These are phyloP conservation scores for Taphrina deformans DNA, from an alignment of 1,139 yeast genomes.

Conservation along the genomic window DNA sequence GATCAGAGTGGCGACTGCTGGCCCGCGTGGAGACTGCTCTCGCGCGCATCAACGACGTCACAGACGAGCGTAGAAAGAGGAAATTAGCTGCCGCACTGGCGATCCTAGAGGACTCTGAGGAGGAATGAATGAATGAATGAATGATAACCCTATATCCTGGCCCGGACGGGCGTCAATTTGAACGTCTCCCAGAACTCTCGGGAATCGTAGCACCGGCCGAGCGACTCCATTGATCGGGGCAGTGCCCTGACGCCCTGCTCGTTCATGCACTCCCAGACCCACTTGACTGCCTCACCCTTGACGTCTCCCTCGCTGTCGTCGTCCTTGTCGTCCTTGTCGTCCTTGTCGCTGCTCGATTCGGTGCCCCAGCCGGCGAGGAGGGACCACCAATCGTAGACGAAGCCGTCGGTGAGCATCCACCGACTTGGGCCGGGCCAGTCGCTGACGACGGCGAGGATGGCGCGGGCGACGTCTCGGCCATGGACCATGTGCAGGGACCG, in stretches of 20 bases:
- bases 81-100: conserved; percentile 27
- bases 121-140: neutral
- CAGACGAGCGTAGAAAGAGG: neutral
- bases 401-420: conserved; percentile 32
- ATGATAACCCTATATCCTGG: conserved; percentile 3
- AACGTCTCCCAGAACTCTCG: conserved; percentile 27
- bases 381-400: conserved; percentile 34
- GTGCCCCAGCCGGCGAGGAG: conserved; percentile 30
- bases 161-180: conserved; percentile 22
- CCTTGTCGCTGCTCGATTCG: neutral
- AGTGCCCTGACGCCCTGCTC: conserved; percentile 19
- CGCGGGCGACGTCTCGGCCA: conserved; percentile 28
- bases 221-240: conserved; percentile 21
- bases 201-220: conserved; percentile 30
- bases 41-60: neutral
- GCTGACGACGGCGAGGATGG: conserved; percentile 26
- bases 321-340: neutral
- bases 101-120: conserved; percentile 19
- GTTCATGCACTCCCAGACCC: conserved; percentile 26
- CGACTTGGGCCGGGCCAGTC: conserved; percentile 29
- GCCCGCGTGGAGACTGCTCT: conserved; percentile 11
- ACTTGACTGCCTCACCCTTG: conserved; percentile 7
- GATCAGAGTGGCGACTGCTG: neutral
- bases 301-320: neutral
- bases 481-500: conserved; percentile 25